Percentiles rank a stretch among this genome's conserved stretches.
Evolutionary conservation across 2,329 filamentous ascomycete species (phyloP).

Genomic region (Colletotrichum chrysophilum): DNA sequence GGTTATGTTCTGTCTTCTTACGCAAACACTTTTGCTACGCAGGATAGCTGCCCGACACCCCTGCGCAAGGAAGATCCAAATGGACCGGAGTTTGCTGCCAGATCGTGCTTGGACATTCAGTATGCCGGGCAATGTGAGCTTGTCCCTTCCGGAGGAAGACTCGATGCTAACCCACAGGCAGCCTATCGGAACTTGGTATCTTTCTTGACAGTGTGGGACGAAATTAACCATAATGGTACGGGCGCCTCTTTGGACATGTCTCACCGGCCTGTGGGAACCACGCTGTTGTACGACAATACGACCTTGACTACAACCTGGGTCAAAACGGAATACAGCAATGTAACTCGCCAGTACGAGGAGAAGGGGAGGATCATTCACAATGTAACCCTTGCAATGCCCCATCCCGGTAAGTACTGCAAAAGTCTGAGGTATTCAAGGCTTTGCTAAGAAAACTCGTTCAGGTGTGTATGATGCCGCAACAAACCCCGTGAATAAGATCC

Average conservation of each 20-base stretch:
- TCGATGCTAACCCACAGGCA: constrained; percentile 22
- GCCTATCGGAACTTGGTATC: constrained; percentile 72
- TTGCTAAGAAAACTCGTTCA: neutral
- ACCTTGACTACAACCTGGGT: constrained; percentile 76
- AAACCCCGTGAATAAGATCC: constrained; percentile 65
- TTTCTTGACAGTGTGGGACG: constrained; percentile 63
- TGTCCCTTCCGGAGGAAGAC: neutral
- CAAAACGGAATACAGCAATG: constrained; percentile 56
- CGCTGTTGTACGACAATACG: constrained; percentile 73
- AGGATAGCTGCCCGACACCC: constrained; percentile 64
- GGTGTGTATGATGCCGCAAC: constrained; percentile 69
- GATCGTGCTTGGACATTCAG: constrained; percentile 71
- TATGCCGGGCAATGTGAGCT: constrained; percentile 66
- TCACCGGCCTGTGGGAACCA: constrained; percentile 63
- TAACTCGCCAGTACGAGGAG: constrained; percentile 52
- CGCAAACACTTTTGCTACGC: constrained; percentile 65
- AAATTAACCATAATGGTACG: constrained; percentile 48
- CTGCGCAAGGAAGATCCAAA: constrained; percentile 49
- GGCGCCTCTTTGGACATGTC: constrained; percentile 43
- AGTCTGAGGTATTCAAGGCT: neutral
- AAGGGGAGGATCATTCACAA: constrained; percentile 72
- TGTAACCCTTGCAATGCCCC: constrained; percentile 78
- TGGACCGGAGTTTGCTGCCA: constrained; percentile 33
- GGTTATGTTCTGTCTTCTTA: constrained; percentile 67
- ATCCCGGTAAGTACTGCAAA: constrained; percentile 49